Conservation (phyloP, 805 yeast genomes). For the Candida loeiensis region DNA sequence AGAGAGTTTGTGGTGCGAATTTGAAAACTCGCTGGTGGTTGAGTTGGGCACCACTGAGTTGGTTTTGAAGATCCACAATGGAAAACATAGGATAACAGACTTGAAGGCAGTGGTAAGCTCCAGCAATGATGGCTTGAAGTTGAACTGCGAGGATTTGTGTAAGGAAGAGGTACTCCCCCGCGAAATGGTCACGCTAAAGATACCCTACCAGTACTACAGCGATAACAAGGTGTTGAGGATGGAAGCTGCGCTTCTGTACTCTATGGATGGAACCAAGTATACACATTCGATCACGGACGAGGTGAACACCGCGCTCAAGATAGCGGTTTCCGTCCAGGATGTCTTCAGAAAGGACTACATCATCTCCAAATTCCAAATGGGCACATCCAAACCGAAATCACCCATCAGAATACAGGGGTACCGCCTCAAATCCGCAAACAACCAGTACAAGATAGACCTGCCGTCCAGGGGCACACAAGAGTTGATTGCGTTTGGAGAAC, state of each 20-base stretch:
- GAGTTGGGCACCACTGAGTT: conserved; percentile 28
- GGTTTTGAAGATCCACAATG: conserved; percentile 25
- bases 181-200: conserved; percentile 18
- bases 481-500: conserved; percentile 62
- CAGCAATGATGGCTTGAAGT: conserved; percentile 8
- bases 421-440: conserved; percentile 29
- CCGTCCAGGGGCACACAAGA: conserved; percentile 18
- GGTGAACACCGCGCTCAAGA: conserved; percentile 52
- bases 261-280: conserved; percentile 17
- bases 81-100: conserved; percentile 28
- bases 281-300: conserved; percentile 24
- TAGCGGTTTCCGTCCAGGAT: conserved; percentile 80
- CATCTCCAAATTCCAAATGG: conserved; percentile 66
- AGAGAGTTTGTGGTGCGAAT: conserved; percentile 25
- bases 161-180: not conserved
- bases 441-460: conserved; percentile 21
- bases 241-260: conserved; percentile 20
- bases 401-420: conserved; percentile 56
- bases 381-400: conserved; percentile 46
- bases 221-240: conserved; percentile 26
- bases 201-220: conserved; percentile 31
- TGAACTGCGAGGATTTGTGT: not conserved
- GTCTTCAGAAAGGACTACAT: conserved; percentile 56
- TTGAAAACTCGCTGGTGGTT: conserved; percentile 22
- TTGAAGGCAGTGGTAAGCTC: conserved; percentile 20